A percentile compares a stretch with the other conserved stretches of the same genome.
These are phyloP conservation scores for Penicillium ucsense DNA, from an alignment of 495 filamentous ascomycete species.

Conservation along the genomic window DNA sequence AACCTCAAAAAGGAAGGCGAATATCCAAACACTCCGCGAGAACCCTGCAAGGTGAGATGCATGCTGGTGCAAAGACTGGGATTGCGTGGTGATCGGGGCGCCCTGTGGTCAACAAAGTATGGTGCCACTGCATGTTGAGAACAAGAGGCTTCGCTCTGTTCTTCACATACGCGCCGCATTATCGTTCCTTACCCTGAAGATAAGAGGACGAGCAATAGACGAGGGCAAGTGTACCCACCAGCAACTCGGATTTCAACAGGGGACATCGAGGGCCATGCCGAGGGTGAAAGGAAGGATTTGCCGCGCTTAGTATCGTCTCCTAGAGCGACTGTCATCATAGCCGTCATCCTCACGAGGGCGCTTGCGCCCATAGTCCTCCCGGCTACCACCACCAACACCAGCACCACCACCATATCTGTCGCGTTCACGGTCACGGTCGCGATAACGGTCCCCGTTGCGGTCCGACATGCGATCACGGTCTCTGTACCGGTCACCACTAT, in stretches of 20 bases:
- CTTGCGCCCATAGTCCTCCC: conserved; percentile 52
- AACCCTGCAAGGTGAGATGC: conserved; percentile 1
- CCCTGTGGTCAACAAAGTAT: conserved; percentile 1
- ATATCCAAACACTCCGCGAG: conserved; percentile 12
- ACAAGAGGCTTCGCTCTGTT: conserved; percentile 3
- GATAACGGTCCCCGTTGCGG: conserved; percentile 1
- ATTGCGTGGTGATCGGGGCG: not conserved
- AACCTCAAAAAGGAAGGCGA: conserved; percentile 16
- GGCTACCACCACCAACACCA: conserved; percentile 35
- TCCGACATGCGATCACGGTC: conserved; percentile 12
- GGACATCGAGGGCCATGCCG: conserved; percentile 6
- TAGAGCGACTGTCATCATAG: conserved; percentile 70
- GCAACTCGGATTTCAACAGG: conserved; percentile 27
- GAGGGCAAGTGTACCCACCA: conserved; percentile 41
- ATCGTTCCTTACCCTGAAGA: conserved; percentile 54
- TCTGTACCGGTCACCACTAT: conserved; percentile 7
- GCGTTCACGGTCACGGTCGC: conserved; percentile 33
- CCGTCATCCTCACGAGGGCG: conserved; percentile 46
- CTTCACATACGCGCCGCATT: conserved; percentile 5
- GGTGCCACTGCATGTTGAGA: conserved; percentile 1
- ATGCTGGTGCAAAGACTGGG: conserved; percentile 1
- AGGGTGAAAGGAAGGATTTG: conserved; percentile 12
- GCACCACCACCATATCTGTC: conserved; percentile 28
- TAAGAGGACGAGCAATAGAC: conserved; percentile 38
- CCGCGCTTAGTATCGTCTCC: conserved; percentile 59